Base-by-base conservation (phyloP, 2,329 filamentous ascomycete species). In the Alternaria viburni region DNA sequence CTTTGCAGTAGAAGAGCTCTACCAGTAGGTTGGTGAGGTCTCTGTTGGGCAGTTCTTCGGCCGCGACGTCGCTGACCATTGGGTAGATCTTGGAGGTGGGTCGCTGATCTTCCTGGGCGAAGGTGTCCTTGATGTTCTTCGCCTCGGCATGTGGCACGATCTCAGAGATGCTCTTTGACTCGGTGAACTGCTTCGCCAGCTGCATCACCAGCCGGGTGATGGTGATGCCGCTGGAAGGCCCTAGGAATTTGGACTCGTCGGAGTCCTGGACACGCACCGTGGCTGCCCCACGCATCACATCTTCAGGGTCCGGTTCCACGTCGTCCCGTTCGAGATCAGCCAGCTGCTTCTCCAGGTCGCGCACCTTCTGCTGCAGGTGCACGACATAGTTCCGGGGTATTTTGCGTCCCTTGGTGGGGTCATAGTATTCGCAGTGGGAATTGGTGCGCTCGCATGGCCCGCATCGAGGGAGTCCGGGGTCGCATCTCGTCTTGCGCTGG, bases 201-300 rank as follows among this genome's bases (percentile, higher is more conserved):
- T 97, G 94, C 91, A 99, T 97, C 11, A 99, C 90, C 70, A 98
- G 86, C 28, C 95, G 89, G 12, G 94, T 97, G 84, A 98, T 97
- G 75, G 93, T 93, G 73, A 97, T 97, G 63, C 95, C 96, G 78
- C 95, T 98, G 52, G 94, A 97, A 3, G 96, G 92, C 0, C 96
- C 96, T 3, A 99, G 84, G 77, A 96, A 98, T 66, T 95, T 92
- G 15, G 92, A 90, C 80, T 97, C 95, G 77, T 97, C 93, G 59
- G 90, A 90, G 72, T 95, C 92, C 73, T 91, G 90, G 56, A 98
- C 88, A 46, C 90, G 91, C 71, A 98, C 93, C 69, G 95, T 87
- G 25, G 93, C 94, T 21, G 93, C 93, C 0, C 92, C 92, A 21
- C 93, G 91, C 71, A 97, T 89, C 80, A 97, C 91, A 71, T 96